phyloP scores from a whole-genome alignment of 140 eudicot species.

The Flaveria floridana region DNA sequence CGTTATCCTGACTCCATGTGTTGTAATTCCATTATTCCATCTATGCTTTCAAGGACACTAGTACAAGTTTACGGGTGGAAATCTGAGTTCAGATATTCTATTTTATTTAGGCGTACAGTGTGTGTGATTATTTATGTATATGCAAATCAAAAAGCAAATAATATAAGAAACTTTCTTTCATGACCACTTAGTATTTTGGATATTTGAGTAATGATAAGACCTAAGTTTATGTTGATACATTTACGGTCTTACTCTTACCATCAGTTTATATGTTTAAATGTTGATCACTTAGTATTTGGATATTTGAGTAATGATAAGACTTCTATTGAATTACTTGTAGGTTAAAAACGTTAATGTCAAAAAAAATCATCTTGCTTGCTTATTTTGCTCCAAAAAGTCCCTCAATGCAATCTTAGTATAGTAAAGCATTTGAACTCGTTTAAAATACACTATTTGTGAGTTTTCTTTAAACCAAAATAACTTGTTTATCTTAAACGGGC shows the following conservation, averaged over 20 bases:
- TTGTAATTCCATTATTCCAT: conserved; percentile 15
- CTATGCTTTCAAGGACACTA: conserved; percentile 11
- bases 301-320: conserved; percentile 1
- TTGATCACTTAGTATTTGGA: not conserved
- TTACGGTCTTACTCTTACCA: not conserved
- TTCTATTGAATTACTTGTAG: not conserved
- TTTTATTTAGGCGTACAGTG: conserved; percentile 12
- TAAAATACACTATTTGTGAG: not conserved
- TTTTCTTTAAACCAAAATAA: not conserved
- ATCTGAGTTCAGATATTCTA: conserved; percentile 7
- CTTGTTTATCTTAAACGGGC: not conserved
- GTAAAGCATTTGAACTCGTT: not conserved
- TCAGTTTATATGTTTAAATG: not conserved
- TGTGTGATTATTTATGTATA: conserved; percentile 3
- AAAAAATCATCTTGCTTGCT: not conserved
- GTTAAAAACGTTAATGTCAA: not conserved
- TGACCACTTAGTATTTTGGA: not conserved
- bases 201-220: not conserved
- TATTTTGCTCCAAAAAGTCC: not conserved
- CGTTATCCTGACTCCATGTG: conserved; percentile 37
- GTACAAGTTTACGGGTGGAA: conserved; percentile 21
- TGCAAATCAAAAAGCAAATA: not conserved
- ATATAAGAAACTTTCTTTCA: not conserved
- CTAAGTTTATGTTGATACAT: not conserved
- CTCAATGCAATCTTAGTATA: not conserved